Conservation (phyloP, 2,329 filamentous ascomycete genomes). For the Penicillium occitanis region DNA sequence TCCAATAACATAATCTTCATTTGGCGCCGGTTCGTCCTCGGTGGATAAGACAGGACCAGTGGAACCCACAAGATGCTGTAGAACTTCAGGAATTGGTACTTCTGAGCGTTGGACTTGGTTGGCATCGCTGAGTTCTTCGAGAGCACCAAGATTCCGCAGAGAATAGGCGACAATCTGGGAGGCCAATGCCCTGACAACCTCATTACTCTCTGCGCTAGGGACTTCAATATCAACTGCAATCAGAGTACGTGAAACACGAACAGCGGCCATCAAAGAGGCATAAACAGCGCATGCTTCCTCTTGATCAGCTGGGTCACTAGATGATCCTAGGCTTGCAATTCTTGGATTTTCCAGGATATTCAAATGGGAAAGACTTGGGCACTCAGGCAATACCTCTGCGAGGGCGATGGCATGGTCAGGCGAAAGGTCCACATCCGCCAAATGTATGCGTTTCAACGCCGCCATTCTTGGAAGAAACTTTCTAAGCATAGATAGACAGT, state of each 20-base stretch:
- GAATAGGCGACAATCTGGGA: conserved; percentile 96
- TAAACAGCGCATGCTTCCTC: conserved; percentile 95
- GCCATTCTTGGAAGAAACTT: conserved; percentile 81
- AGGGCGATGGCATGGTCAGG: conserved; percentile 87
- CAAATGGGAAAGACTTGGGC: conserved; percentile 76
- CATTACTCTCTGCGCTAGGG: conserved; percentile 75
- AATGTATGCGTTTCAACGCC: conserved; percentile 77
- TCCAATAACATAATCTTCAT: conserved; percentile 93
- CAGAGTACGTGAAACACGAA: conserved; percentile 76
- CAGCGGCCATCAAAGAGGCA: conserved; percentile 84
- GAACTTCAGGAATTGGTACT: conserved; percentile 73
- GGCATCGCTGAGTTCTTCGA: conserved; percentile 53
- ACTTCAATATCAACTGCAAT: conserved; percentile 92
- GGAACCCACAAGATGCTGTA: conserved; percentile 82
- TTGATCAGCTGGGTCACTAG: conserved; percentile 74
- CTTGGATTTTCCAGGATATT: conserved; percentile 76
- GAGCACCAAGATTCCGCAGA: conserved; percentile 80
- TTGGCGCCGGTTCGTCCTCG: conserved; percentile 69
- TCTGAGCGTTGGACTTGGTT: conserved; percentile 48
- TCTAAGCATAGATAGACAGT: conserved; percentile 70
- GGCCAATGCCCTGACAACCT: conserved; percentile 86
- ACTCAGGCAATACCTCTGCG: conserved; percentile 86
- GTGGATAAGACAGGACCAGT: conserved; percentile 54
- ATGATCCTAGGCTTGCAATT: conserved; percentile 67
- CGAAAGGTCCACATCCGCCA: conserved; percentile 79